Evolutionary conservation across 108 stramenopile genomes (phyloP).

Genomic region (Nitzschia sp.): DNA sequence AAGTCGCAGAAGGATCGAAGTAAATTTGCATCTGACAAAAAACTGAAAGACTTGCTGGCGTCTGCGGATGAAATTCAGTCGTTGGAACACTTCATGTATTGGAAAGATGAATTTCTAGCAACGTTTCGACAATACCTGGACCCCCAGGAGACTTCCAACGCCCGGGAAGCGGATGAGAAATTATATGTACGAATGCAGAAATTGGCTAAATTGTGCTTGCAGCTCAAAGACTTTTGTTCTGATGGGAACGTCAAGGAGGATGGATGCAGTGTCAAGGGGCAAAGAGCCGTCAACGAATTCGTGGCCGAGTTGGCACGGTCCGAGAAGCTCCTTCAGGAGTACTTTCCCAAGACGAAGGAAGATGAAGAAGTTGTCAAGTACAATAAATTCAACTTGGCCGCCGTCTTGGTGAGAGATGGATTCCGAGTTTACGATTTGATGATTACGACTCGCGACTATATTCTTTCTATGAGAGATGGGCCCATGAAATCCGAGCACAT

Average conservation of each 20-base stretch:
- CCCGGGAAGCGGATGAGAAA: constrained; percentile 26
- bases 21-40: constrained; percentile 12
- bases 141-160: constrained; percentile 14
- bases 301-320: background rate
- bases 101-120: constrained; percentile 26
- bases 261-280: constrained; percentile 4
- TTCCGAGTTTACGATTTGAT: constrained; percentile 26
- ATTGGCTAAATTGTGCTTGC: constrained; percentile 15
- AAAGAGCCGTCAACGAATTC: constrained; percentile 22
- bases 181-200: constrained; percentile 14
- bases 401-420: constrained; percentile 22
- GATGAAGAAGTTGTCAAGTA: constrained; percentile 11
- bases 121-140: constrained; percentile 26
- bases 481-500: background rate
- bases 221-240: constrained; percentile 4
- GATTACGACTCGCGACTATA: constrained; percentile 21
- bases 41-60: constrained; percentile 16
- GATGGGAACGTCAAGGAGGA: constrained; percentile 14
- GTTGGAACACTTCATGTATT: constrained; percentile 21
- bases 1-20: constrained; percentile 18
- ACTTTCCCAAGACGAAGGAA: constrained; percentile 22
- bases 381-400: constrained; percentile 24
- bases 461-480: background rate
- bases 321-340: constrained; percentile 6
- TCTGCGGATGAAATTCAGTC: constrained; percentile 24